Evolutionary conservation across 2,329 filamentous ascomycete genomes (phyloP).

Genomic region (Gnomoniopsis sp.): DNA sequence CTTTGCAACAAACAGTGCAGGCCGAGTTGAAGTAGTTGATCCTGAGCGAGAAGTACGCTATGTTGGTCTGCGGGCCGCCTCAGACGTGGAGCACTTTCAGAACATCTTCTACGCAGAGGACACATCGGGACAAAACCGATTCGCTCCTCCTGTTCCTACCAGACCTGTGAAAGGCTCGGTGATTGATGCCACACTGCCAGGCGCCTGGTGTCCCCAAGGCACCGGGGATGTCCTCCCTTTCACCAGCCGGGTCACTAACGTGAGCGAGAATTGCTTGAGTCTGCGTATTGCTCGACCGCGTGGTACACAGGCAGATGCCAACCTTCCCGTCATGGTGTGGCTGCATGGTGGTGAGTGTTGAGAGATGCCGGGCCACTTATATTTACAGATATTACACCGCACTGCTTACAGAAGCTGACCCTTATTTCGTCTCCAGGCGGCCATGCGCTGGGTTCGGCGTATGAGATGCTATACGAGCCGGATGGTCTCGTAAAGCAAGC

Average conservation of each 20-base stretch:
- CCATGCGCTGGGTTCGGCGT: constrained; percentile 23
- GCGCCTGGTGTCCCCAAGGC: constrained; percentile 29
- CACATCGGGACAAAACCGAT: constrained; percentile 27
- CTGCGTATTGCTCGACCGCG: constrained; percentile 22
- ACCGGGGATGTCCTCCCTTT: constrained; percentile 22
- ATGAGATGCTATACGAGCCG: constrained; percentile 22
- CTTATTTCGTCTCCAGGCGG: constrained; percentile 18
- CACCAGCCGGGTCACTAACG: constrained; percentile 20
- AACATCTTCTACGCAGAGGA: constrained; percentile 30
- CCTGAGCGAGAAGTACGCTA: constrained; percentile 22
- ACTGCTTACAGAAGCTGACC: neutral
- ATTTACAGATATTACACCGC: no score
- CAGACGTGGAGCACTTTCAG: constrained; percentile 29
- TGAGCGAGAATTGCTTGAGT: constrained; percentile 25
- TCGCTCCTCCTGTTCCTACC: constrained; percentile 27
- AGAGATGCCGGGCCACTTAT: no score
- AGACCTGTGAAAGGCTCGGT: constrained; percentile 19
- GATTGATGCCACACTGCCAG: constrained; percentile 25
- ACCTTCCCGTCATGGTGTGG: constrained; percentile 24
- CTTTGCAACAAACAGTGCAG: neutral
- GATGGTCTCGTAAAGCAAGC: constrained; percentile 24
- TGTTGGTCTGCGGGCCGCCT: constrained; percentile 20
- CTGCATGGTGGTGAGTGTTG: constrained; percentile 22
- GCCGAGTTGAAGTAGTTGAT: neutral
- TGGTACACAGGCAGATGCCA: constrained; percentile 9